Evolutionary conservation across 2,329 filamentous ascomycete species (phyloP).

Genomic region (Penicillium glabrum): DNA sequence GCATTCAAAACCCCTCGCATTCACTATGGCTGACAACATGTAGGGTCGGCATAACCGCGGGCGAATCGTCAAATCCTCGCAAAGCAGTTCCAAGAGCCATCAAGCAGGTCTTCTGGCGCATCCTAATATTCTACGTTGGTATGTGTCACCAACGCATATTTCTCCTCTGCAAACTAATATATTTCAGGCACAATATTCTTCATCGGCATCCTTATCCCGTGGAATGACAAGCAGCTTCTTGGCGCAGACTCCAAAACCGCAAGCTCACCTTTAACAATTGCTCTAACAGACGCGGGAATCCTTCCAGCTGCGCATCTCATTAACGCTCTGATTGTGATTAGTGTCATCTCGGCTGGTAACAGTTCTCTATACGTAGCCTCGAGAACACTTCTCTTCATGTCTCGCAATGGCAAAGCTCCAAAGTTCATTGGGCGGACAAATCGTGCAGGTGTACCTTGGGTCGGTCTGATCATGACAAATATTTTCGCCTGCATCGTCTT

Average conservation of each 20-base stretch:
- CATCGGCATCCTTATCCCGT: slow-evolving; percentile 71
- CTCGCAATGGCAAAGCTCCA: slow-evolving; percentile 70
- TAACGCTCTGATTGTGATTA: slow-evolving; percentile 74
- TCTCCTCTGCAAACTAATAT: background rate
- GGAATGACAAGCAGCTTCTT: slow-evolving; percentile 64
- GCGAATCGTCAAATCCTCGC: slow-evolving; percentile 43
- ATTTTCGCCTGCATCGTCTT: slow-evolving; percentile 56
- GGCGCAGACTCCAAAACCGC: slow-evolving; percentile 63
- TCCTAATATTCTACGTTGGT: slow-evolving; percentile 60
- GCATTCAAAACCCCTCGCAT: background rate
- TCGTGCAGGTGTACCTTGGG: slow-evolving; percentile 59
- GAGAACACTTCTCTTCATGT: slow-evolving; percentile 74
- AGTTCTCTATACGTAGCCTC: slow-evolving; percentile 76
- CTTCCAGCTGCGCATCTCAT: slow-evolving; percentile 71
- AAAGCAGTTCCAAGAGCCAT: slow-evolving; percentile 48
- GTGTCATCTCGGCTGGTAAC: slow-evolving; percentile 71
- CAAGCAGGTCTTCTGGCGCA: slow-evolving; percentile 43
- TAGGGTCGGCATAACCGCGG: slow-evolving; percentile 38
- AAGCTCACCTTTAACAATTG: slow-evolving; percentile 71
- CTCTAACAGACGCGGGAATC: slow-evolving; percentile 73
- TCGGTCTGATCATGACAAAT: slow-evolving; percentile 67
- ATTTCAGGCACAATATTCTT: slow-evolving; percentile 64
- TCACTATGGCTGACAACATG: slow-evolving; percentile 1
- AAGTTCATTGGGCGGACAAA: slow-evolving; percentile 68
- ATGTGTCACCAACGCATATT: background rate